Conservation (phyloP, 768 basidiomycete species). For the Boletus fagicola region DNA sequence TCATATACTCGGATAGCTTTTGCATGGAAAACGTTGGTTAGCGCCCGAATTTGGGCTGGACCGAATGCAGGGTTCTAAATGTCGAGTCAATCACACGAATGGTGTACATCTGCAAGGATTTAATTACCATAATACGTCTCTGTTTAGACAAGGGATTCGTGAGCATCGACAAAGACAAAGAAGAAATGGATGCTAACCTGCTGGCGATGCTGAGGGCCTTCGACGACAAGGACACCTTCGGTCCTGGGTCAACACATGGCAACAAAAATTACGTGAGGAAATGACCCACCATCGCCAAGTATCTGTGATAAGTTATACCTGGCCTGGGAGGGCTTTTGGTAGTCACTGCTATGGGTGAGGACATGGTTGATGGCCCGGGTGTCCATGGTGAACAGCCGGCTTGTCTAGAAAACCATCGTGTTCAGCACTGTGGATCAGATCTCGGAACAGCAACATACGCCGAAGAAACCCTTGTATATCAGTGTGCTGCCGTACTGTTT, state of each 20-base stretch:
- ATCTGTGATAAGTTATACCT: not conserved
- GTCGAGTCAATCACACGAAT: not conserved
- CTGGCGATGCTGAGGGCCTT: slow-evolving; percentile 38
- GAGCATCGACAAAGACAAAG: no score
- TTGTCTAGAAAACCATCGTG: slow-evolving; percentile 15
- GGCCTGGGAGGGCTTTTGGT: no score
- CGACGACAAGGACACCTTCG: slow-evolving; percentile 47
- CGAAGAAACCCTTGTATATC: no score
- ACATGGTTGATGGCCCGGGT: slow-evolving; percentile 62
- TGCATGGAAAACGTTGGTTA: no score
- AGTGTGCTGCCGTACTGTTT: no score
- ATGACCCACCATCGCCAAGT: slow-evolving; percentile 1
- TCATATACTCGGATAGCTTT: no score
- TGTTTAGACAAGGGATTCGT: no score
- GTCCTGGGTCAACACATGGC: no score
- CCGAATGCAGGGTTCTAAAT: slow-evolving; percentile 67
- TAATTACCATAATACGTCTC: slow-evolving; percentile 40
- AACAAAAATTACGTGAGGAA: not conserved
- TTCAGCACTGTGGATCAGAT: not conserved
- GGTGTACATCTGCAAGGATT: not conserved
- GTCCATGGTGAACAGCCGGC: slow-evolving; percentile 57
- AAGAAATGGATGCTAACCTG: slow-evolving; percentile 29
- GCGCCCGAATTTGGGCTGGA: no score
- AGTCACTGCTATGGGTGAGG: no score
- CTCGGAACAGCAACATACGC: no score